These are phyloP conservation scores for Annulohypoxylon nitens DNA, from an alignment of 495 filamentous ascomycete species.

Conservation along the genomic window DNA sequence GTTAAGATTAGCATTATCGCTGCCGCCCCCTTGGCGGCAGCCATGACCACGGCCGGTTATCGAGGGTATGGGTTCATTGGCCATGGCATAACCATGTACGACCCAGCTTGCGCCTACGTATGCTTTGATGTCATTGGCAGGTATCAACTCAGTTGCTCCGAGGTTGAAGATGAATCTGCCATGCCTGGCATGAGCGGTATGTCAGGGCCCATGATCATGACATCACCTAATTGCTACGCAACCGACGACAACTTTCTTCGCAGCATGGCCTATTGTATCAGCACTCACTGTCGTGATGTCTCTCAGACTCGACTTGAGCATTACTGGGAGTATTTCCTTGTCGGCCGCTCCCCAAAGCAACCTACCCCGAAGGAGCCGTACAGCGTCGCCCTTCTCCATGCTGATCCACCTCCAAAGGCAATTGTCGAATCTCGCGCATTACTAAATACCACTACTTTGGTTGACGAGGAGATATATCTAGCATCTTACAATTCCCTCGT, in stretches of 20 bases:
- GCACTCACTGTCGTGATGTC: conserved; percentile 45
- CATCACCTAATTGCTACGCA: conserved; percentile 54
- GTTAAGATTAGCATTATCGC: conserved; percentile 1
- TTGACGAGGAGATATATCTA: conserved; percentile 39
- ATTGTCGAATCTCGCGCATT: conserved; percentile 21
- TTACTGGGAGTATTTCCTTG: conserved; percentile 51
- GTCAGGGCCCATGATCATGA: conserved; percentile 34
- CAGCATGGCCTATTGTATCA: conserved; percentile 58
- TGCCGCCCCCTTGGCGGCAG: conserved; percentile 1
- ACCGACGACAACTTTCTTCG: conserved; percentile 52
- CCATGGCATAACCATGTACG: conserved; percentile 53
- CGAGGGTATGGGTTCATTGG: conserved; percentile 50
- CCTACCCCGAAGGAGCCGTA: conserved; percentile 50
- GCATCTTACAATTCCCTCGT: conserved; percentile 34
- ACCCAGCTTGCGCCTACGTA: conserved; percentile 52
- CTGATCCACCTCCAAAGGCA: conserved; percentile 19
- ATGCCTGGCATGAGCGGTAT: conserved; percentile 30
- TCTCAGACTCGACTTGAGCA: conserved; percentile 47
- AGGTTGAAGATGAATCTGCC: conserved; percentile 1
- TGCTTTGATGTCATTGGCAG: conserved; percentile 47
- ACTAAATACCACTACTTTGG: conserved; percentile 51
- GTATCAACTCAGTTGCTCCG: conserved; percentile 51
- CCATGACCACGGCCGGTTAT: conserved; percentile 14
- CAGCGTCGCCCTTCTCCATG: conserved; percentile 36
- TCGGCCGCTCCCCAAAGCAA: conserved; percentile 39